Evolutionary conservation across 2,329 filamentous ascomycete genomes (phyloP), one percentile per base, ranked within the genome.

Genomic region (Penicillium thymicola): DNA sequence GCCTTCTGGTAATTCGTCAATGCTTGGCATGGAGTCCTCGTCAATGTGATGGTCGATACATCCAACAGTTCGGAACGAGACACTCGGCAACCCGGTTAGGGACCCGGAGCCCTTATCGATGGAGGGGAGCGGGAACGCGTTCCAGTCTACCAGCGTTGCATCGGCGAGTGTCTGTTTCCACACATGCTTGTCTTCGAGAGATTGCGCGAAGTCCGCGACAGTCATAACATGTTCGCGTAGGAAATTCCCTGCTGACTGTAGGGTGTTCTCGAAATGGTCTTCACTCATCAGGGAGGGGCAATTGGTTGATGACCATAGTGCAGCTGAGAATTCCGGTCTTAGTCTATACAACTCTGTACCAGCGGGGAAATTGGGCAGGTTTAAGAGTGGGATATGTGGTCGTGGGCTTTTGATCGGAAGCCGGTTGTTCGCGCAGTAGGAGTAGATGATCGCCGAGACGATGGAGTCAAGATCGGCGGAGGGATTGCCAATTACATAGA

Each of bases 31-130:
- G 53, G 76, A 79, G 14, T 72, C 59, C 64, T 88, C 85, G 53
- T 87, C 83, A 4, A 81, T 78, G 62, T 87, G 85, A 65, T 88
- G 85, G 65, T 88, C 85, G 53, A 88, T 82, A 44, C 81, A 81
- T 5, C 81, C 83, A 3, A 76, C 65, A 2, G 85, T 77, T 16
- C 73, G 72, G 50, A 77, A 71, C 2, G 66, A 62, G 3, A 71
- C 64, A 5, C 71, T 64, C 45, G 81, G 80, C 16, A 82, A 70
- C 0, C 73, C 70, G 28, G 78, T 77, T 2, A 86, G 67, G 8
- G 70, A 70, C 1, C 82, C 82, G 46, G 76, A 75, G 6, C 68
- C 69, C 14, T 79, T 67, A 0, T 73, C 73, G 41, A 79, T 80
- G 5, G 61, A 80, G 73, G 30, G 66, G n/a, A 69, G 61, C 1